Percentiles rank a stretch among this genome's conserved stretches.
Evolutionary conservation across 441 rosid species (phyloP).

Genomic region (Kokia cookei): DNA sequence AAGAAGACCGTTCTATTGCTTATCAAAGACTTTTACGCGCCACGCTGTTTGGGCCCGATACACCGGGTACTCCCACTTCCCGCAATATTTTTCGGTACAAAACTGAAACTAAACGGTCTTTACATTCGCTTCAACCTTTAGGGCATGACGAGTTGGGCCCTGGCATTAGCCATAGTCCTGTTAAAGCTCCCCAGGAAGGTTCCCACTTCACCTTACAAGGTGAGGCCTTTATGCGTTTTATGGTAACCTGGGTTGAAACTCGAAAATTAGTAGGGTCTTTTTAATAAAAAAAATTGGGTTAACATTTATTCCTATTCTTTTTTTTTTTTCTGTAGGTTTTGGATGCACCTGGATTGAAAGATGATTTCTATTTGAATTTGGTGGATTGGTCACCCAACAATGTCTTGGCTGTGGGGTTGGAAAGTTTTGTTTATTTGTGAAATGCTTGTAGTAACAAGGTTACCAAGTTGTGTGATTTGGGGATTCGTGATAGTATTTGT

Average conservation of each 20-base stretch:
- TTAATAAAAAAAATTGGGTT: not conserved
- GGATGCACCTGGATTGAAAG: conserved; percentile 98
- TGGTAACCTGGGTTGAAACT: not conserved
- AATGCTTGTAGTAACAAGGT: conserved; percentile 98
- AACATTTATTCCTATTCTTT: not conserved
- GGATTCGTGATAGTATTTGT: conserved; percentile 74
- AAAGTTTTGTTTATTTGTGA: conserved; percentile 89
- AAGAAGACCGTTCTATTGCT: conserved; percentile 59
- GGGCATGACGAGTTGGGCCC: conserved; percentile 53
- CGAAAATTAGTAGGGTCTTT: no score
- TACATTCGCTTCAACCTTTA: conserved; percentile 61
- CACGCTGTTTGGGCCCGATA: conserved; percentile 77
- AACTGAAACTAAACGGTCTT: conserved; percentile 62
- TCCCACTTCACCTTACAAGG: conserved; percentile 86
- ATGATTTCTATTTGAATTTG: conserved; percentile 95
- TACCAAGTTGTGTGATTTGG: conserved; percentile 87
- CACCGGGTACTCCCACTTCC: conserved; percentile 48
- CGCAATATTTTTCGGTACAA: conserved; percentile 80
- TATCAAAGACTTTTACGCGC: conserved; percentile 58
- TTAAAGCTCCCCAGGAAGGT: conserved; percentile 78
- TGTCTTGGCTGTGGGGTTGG: conserved; percentile 88
- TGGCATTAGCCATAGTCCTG: conserved; percentile 53
- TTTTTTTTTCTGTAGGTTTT: conserved; percentile 56
- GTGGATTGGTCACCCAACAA: conserved; percentile 94
- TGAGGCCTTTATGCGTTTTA: conserved; percentile 13